phyloP scores from a whole-genome alignment of 208 protist genomes.

The Crithidia sp. region DNA sequence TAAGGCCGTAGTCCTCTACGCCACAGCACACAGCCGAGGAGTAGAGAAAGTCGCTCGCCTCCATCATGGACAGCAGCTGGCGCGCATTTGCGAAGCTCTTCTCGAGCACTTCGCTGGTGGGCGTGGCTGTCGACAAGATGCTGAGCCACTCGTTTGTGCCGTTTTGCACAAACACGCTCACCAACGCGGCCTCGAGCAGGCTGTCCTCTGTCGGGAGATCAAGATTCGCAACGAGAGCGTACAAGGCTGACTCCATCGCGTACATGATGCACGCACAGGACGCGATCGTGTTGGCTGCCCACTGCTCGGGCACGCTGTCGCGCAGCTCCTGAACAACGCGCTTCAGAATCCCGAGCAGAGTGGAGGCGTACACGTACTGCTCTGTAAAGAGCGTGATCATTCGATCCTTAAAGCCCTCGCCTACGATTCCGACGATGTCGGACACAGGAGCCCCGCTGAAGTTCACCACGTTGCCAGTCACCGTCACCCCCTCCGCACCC shows the following conservation, averaged over 20 bases:
- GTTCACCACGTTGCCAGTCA: slow-evolving; percentile 36
- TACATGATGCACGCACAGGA: slow-evolving; percentile 81
- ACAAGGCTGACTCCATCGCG: slow-evolving; percentile 83
- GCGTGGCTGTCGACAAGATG: slow-evolving; percentile 59
- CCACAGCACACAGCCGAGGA: slow-evolving; percentile 81
- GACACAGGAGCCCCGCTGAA: slow-evolving; percentile 54
- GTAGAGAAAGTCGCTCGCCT: slow-evolving; percentile 77
- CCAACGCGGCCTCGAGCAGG: slow-evolving; percentile 75
- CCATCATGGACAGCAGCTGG: slow-evolving; percentile 68
- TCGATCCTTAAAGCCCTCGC: slow-evolving; percentile 83
- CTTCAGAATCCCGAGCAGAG: slow-evolving; percentile 78
- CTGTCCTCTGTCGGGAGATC: slow-evolving; percentile 82
- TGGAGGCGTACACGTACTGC: slow-evolving; percentile 82
- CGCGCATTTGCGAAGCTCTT: slow-evolving; percentile 51
- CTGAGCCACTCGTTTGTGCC: slow-evolving; percentile 61
- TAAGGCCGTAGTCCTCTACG: slow-evolving; percentile 82
- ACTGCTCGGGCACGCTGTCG: slow-evolving; percentile 51
- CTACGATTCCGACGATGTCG: slow-evolving; percentile 80
- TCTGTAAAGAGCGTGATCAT: slow-evolving; percentile 87
- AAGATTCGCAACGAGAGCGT: slow-evolving; percentile 85
- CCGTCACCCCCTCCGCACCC: slow-evolving; percentile 47
- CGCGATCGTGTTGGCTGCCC: slow-evolving; percentile 49
- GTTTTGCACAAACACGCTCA: slow-evolving; percentile 70
- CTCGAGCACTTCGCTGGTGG: slow-evolving; percentile 56
- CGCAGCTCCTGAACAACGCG: slow-evolving; percentile 72